Evolutionary conservation across 768 basidiomycete genomes (phyloP), one percentile per base, ranked within the genome.

Genomic region (Dendrothele bispora): DNA sequence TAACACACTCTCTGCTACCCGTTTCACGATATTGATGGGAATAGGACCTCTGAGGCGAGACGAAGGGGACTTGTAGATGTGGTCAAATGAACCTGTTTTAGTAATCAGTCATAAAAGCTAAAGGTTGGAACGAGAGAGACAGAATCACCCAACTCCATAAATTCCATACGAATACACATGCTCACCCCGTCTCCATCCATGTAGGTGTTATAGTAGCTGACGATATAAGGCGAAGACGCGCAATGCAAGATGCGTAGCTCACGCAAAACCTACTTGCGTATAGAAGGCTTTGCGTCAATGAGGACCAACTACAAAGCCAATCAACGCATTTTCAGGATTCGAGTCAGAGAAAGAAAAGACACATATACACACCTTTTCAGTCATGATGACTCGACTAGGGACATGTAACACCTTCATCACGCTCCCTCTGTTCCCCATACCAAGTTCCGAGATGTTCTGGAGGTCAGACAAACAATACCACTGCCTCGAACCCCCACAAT

Each of bases 171-270:
- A 98, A 42, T 98, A 95, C 68, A 97, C 62, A 99, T 97, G 61
- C 98, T 98, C 11, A n/a, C n/a, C n/a, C n/a, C n/a, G 95, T 95
- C 66, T 99, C 97, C 2, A 89, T 84, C n/a, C 24, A 98, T 76
- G 70, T 93, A 99, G 43, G 97, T 95, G 52, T 97, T 97, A 63
- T 87, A 95, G 72, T 97, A 99, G 0, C 91, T 94, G 58, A 99
- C 90, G 64, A 99, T 99, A 66, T 93, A 91, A 44, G 80, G 81
- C 7, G 91, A 95, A 54, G 87, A 78, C 69, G 95, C 98, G 68
- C 95, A 89, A 66, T 98, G 92, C 95, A 98, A 95, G 73, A 99
- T 98, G 59, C 98, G 97, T 55, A 99, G 74, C 63, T 99, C 97
- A 43, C 97, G 86, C 29, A 98, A 75, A 60, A 99, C 98, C 71